These are phyloP conservation scores for Hura crepitans DNA, from an alignment of 441 rosid genomes.

Conservation along the genomic window DNA sequence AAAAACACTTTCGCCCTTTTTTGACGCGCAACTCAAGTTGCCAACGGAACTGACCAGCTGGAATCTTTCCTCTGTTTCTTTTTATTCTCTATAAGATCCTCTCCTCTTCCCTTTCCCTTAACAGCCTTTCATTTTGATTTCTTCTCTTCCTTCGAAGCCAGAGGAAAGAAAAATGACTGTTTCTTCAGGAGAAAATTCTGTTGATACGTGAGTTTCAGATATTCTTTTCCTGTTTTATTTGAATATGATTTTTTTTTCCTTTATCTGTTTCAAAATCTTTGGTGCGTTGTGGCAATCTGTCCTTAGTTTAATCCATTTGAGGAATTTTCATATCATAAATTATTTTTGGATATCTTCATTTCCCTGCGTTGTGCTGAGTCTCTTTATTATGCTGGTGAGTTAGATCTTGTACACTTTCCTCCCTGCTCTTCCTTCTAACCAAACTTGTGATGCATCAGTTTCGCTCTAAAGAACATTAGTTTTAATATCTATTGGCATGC, in stretches of 20 bases:
- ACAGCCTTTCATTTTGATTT: neutral
- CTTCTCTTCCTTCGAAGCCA: neutral
- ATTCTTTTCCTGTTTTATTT: neutral
- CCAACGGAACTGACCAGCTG: neutral
- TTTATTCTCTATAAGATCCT: neutral
- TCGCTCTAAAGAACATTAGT: too few species aligned
- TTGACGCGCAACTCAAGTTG: neutral
- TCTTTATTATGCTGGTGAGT: too few species aligned
- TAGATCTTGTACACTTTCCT: too few species aligned
- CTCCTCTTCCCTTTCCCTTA: neutral
- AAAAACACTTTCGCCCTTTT: too few species aligned
- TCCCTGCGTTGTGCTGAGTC: too few species aligned
- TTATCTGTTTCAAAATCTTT: neutral
- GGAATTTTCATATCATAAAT: too few species aligned
- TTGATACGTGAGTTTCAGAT: constrained; percentile 19
- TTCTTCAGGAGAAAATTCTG: constrained; percentile 14
- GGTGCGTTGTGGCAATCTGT: neutral
- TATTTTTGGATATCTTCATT: too few species aligned
- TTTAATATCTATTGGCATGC: too few species aligned
- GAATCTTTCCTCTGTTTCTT: neutral
- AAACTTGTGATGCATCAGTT: too few species aligned
- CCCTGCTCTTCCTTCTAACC: too few species aligned
- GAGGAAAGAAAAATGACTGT: constrained; percentile 8
- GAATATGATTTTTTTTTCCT: neutral
- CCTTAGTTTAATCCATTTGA: too few species aligned